Base-by-base conservation (phyloP, 305 asterid genomes). In the Fraxinus platypoda region DNA sequence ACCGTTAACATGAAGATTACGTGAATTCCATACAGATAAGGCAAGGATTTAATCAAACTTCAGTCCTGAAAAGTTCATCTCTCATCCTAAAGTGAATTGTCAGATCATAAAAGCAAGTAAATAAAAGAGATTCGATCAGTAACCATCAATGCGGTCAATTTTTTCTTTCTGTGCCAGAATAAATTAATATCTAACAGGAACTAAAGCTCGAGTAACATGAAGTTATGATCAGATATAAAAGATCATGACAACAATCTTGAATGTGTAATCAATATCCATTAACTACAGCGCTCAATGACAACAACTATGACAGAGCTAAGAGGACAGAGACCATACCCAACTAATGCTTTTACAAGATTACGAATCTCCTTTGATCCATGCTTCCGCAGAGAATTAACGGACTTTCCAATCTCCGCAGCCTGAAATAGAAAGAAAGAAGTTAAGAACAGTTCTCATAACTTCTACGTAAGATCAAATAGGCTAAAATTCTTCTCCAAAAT, bases 391-490 rank as follows among this genome's bases (percentile, higher is more conserved):
- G 81, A 80, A 82, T 84, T 91, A 81, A 93, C 96, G 17, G 96
- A 82, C 80, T 87, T 88, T 28, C 94, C 97, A 72, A 93, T 91
- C 82, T 88, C 93, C 1, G 97, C 90, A 52, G 83, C 91, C 97
- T 93, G 93, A 80, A 80, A 84, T 52, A 75, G 62, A 81, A 83
- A 59, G 74, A 31, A 85, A 57, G n/a, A 75, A 21, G 78, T 71
- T 76, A 79, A 72, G 74, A 74, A 81, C 81, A 33, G 72, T 54
- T 49, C 49, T 35, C 79, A 59, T 68, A 74, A 76, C 70, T 12
- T 64, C 12, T 17, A 62, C 59, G 70, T 52, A 75, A 78, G 81
- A 70, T 75, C 62, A 62, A 78, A 76, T 15, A 83, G 81, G 35
- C 38, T 62, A 41, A 74, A 64, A 34, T 30, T 43, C 26, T 31